phyloP scores from a whole-genome alignment of 2,329 filamentous ascomycete genomes.

The Fusarium bactridioides region DNA sequence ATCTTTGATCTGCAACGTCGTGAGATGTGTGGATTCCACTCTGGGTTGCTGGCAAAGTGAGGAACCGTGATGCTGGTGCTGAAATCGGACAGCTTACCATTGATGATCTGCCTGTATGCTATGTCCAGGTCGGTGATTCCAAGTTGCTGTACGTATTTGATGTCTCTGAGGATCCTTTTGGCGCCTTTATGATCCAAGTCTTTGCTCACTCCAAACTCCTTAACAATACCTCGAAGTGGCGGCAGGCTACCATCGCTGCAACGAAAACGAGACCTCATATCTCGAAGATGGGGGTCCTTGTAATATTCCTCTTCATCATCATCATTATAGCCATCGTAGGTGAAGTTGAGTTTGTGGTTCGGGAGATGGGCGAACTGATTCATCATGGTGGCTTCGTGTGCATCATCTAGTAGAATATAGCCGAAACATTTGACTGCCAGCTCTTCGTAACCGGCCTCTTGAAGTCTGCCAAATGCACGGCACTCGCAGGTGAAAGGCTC shows the following conservation, averaged over 20 bases:
- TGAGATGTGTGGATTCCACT: background rate
- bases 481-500: background rate
- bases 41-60: constrained; percentile 27
- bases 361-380: background rate
- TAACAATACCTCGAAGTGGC: background rate
- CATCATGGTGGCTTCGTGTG: background rate
- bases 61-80: constrained; percentile 38
- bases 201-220: background rate
- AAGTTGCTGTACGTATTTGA: background rate
- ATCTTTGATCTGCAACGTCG: background rate
- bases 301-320: background rate
- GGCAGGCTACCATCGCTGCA: background rate
- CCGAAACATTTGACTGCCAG: background rate
- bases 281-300: background rate
- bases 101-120: constrained; percentile 24
- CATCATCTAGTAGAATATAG: background rate
- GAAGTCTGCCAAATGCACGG: background rate
- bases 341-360: background rate
- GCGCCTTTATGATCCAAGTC: background rate
- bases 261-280: background rate
- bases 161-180: background rate
- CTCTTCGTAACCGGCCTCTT: background rate
- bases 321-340: background rate
- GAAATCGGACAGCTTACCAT: constrained; percentile 37
- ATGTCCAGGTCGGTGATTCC: background rate